phyloP scores from a whole-genome alignment of 805 yeast genomes.

The Kluyveromyces starmeri region DNA sequence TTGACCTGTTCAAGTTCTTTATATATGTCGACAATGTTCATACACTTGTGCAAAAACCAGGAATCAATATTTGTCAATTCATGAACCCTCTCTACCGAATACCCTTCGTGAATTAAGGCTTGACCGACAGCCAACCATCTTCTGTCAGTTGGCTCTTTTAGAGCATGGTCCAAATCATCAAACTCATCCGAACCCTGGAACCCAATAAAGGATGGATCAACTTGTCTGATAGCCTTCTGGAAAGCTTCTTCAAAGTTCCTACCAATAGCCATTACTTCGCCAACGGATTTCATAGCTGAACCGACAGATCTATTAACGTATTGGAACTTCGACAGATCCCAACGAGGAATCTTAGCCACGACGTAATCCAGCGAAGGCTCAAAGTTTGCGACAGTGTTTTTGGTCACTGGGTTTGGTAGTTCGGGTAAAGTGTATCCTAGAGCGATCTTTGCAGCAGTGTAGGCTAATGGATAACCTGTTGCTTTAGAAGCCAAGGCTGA shows the following conservation, averaged over 20 bases:
- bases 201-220: slow-evolving; percentile 84
- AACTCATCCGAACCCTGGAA: slow-evolving; percentile 77
- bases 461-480: slow-evolving; percentile 97
- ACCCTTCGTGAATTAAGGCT: slow-evolving; percentile 85
- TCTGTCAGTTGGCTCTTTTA: slow-evolving; percentile 87
- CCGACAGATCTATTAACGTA: slow-evolving; percentile 92
- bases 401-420: slow-evolving; percentile 92
- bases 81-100: slow-evolving; percentile 86
- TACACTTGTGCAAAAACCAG: slow-evolving; percentile 90
- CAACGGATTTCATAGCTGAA: slow-evolving; percentile 96
- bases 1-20: slow-evolving; percentile 63
- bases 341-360: slow-evolving; percentile 95
- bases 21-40: slow-evolving; percentile 88
- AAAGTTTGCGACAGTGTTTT: slow-evolving; percentile 90
- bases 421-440: slow-evolving; percentile 92
- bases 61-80: slow-evolving; percentile 87
- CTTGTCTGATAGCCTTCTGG: slow-evolving; percentile 95
- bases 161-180: slow-evolving; percentile 67
- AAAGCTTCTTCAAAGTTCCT: slow-evolving; percentile 95
- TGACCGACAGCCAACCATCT: slow-evolving; percentile 98
- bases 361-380: slow-evolving; percentile 96
- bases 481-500: slow-evolving; percentile 98
- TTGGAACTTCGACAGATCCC: slow-evolving; percentile 95
- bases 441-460: slow-evolving; percentile 96
- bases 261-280: slow-evolving; percentile 99